Evolutionary conservation across 208 protist genomes (phyloP), one percentile per base, ranked within the genome.

Genomic region (Acanthamoeba lenticulata): DNA sequence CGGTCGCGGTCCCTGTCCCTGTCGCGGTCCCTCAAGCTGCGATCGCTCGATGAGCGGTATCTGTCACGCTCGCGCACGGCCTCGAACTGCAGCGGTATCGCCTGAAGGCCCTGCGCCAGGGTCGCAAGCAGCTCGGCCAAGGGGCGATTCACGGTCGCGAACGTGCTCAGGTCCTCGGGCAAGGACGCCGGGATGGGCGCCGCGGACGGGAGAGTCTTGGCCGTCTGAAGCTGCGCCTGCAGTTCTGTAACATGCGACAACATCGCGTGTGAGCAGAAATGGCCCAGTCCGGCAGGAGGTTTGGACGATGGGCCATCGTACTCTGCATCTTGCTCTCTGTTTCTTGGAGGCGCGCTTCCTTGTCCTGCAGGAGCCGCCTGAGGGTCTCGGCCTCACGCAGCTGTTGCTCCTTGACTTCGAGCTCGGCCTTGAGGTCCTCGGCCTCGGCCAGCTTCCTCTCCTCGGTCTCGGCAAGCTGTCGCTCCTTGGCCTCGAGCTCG

Each of bases 311-410:
- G n/a, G n/a, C n/a, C n/a, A n/a, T n/a, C 44, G 74, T 85, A 85
- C 74, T 15, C 17, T 85, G 38, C 74, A 85, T 85, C 74, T 85
- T 85, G n/a, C 27, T n/a, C 74, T 85, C 74, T 0, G 74, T 57
- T 24, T 85, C 44, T 1, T 57, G 38, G 6, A 85, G 74, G 27
- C 36, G 49, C 9, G 38, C 42, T 21, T 85, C 74, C 2, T 85
- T 36, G 24, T 36, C 74, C 13, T 85, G 27, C 6, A 85, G 74
- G 42, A 38, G 5, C 11, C 19, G 9, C 17, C 67, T 42, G 34
- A 77, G 67, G 0, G n/a, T 29, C 67, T 77, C 67, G 17, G 67
- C 67, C 38, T 77, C 67, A n/a, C 44, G 38, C 34, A 77, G 67
- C 36, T 77, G 38, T 19, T 45, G 27, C 74, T 85, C 74, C 45